phyloP scores from a whole-genome alignment of 2,329 filamentous ascomycete species.

The Lasiodiplodia hormozganensis region DNA sequence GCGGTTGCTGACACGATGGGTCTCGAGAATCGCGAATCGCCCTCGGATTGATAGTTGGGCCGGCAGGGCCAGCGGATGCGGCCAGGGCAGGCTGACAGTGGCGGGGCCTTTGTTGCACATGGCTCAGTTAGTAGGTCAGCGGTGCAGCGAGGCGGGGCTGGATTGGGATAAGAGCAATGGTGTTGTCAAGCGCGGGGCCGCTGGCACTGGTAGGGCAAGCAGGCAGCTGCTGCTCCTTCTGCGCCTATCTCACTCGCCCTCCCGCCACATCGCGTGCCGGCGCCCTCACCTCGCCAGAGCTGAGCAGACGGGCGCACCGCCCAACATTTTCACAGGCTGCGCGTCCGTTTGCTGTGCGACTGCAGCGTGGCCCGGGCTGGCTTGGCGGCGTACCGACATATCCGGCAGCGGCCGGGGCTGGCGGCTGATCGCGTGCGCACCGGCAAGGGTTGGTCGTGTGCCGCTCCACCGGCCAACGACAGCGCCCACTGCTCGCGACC shows the following conservation, averaged over 20 bases:
- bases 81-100: neutral
- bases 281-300: neutral
- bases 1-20: neutral
- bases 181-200: neutral
- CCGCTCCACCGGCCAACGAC: conserved; percentile 7
- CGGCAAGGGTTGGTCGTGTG: conserved; percentile 11
- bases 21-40: neutral
- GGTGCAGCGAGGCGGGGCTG: neutral
- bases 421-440: conserved; percentile 1
- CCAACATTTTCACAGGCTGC: neutral
- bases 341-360: conserved; percentile 14
- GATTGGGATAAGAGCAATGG: neutral
- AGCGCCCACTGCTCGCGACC: neutral
- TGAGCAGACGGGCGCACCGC: too few relatives aligned
- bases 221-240: too few relatives aligned
- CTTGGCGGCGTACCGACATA: conserved; percentile 26
- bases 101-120: neutral
- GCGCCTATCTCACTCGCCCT: neutral
- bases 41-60: neutral
- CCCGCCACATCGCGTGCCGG: neutral
- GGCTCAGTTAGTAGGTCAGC: neutral
- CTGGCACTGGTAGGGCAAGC: neutral
- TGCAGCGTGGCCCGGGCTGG: conserved; percentile 14
- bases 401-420: conserved; percentile 7
- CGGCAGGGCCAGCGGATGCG: neutral